phyloP scores from a whole-genome alignment of 192 early-diverging fungal genomes.

The Phlyctochytrium bullatum region DNA sequence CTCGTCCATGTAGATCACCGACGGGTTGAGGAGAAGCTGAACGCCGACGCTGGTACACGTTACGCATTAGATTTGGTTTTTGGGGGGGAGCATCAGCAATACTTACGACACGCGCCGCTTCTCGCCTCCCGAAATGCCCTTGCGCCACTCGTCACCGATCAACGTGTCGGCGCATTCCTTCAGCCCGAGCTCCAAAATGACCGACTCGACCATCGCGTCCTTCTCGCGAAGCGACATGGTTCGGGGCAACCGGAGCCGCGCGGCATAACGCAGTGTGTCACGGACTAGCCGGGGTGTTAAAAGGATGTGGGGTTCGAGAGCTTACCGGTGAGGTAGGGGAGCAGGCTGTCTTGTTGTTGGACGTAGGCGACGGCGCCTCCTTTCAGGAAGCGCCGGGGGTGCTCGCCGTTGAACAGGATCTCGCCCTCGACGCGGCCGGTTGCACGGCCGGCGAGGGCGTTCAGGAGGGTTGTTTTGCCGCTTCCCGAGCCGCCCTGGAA shows the following conservation, averaged over 20 bases:
- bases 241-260: constrained; percentile 60
- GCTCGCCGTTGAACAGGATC: constrained; percentile 75
- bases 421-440: constrained; percentile 63
- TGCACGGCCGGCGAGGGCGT: constrained; percentile 60
- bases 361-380: constrained; percentile 42
- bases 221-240: constrained; percentile 21
- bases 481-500: constrained; percentile 34
- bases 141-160: constrained; percentile 45
- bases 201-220: constrained; percentile 36
- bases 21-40: constrained; percentile 72
- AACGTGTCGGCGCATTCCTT: constrained; percentile 47
- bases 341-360: constrained; percentile 35
- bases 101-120: constrained; percentile 74
- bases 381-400: constrained; percentile 28
- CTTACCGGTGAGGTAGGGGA: constrained; percentile 50
- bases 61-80: constrained; percentile 7
- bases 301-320: too few species aligned
- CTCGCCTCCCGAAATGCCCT: constrained; percentile 78
- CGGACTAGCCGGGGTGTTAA: constrained; percentile 42
- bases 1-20: constrained; percentile 53
- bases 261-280: constrained; percentile 73
- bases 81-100: background rate
- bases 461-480: constrained; percentile 48
- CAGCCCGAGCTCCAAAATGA: constrained; percentile 44
- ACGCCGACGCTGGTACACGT: constrained; percentile 78